Conservation (phyloP, 345 rosid genomes). For the Pugionium cornutum region DNA sequence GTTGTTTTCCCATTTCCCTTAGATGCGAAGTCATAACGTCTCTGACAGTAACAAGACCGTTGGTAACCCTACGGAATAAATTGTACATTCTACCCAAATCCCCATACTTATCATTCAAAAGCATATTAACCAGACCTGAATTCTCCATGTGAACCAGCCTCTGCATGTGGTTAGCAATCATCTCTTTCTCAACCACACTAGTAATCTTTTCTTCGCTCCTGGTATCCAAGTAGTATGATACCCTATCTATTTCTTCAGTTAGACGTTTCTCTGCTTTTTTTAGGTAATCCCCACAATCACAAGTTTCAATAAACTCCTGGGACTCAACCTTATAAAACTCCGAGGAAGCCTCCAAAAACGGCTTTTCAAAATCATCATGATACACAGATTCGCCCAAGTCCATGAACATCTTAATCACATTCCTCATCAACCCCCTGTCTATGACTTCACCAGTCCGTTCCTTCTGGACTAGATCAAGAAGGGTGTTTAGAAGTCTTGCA, state of each 20-base stretch:
- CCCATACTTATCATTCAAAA: constrained; percentile 83
- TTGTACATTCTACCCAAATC: constrained; percentile 92
- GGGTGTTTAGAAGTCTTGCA: constrained; percentile 66
- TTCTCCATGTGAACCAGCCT: constrained; percentile 98
- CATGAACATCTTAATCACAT: constrained; percentile 88
- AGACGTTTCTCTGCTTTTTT: constrained; percentile 92
- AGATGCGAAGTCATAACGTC: constrained; percentile 93
- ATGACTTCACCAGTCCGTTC: constrained; percentile 93
- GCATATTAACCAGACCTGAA: constrained; percentile 94
- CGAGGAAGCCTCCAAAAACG: constrained; percentile 82
- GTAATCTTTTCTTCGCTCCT: constrained; percentile 92
- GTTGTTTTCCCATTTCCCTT: constrained; percentile 89
- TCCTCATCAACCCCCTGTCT: constrained; percentile 91
- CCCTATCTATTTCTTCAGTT: constrained; percentile 98
- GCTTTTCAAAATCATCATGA: constrained; percentile 97
- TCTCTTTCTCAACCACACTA: constrained; percentile 94
- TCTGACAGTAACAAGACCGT: constrained; percentile 71
- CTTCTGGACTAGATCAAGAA: constrained; percentile 80
- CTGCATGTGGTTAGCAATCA: constrained; percentile 97
- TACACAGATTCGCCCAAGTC: constrained; percentile 91
- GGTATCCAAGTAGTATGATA: constrained; percentile 80
- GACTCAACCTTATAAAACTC: constrained; percentile 92
- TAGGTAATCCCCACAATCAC: constrained; percentile 92
- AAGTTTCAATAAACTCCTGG: constrained; percentile 83
- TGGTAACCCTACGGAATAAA: constrained; percentile 78